Conservation (phyloP, 164 flowering plant genomes). For the Liquidambar formosana region DNA sequence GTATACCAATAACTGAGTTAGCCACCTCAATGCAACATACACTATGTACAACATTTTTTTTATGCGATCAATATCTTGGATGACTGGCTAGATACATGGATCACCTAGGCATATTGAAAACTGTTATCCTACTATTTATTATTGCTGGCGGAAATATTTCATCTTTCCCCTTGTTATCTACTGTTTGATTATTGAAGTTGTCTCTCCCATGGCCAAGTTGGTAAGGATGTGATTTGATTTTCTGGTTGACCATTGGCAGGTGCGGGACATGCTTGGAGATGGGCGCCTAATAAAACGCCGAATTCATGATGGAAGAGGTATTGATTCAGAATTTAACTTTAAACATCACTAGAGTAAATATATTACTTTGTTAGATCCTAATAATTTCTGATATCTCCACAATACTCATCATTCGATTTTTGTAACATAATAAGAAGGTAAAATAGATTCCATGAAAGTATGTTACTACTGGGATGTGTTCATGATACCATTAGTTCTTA, state of each 20-base stretch:
- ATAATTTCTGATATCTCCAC: background rate
- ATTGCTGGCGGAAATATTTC: background rate
- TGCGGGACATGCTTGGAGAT: constrained; percentile 97
- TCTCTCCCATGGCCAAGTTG: background rate
- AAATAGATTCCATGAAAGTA: background rate
- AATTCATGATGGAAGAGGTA: constrained; percentile 91
- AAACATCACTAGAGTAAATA: background rate
- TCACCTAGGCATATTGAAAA: background rate
- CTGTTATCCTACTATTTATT: background rate
- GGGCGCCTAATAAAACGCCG: constrained; percentile 97
- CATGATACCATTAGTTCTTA: background rate
- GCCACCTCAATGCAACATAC: background rate
- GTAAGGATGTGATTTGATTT: constrained; percentile 2
- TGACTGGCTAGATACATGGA: too few species aligned
- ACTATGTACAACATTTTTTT: too few species aligned
- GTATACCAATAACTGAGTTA: background rate
- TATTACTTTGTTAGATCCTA: background rate
- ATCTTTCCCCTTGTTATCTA: background rate
- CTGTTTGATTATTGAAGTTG: background rate
- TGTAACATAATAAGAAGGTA: background rate
- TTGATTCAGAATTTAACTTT: background rate
- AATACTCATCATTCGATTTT: background rate
- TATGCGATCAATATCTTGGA: background rate
- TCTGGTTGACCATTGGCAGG: constrained; percentile 39
- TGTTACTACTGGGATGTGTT: background rate